A percentile compares a stretch with the other conserved stretches of the same genome.
phyloP scores from a whole-genome alignment of 768 basidiomycete species.

The Polyporus arcularius region DNA sequence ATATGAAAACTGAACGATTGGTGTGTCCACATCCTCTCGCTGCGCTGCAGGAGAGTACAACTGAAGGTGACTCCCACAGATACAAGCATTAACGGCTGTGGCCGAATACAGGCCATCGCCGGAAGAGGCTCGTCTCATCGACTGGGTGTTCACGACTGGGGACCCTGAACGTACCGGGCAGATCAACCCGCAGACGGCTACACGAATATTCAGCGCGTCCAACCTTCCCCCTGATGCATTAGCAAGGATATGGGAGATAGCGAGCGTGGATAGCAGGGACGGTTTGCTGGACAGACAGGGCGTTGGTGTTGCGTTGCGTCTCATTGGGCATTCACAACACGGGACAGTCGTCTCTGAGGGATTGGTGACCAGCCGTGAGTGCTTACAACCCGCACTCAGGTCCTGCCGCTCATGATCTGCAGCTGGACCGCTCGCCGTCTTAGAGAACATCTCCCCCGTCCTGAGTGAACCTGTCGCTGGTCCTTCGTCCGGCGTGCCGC shows the following conservation, averaged over 20 bases:
- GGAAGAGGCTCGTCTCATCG: slow-evolving; percentile 34
- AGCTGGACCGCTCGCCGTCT: slow-evolving; percentile 44
- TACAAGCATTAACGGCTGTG: slow-evolving; percentile 12
- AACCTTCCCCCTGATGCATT: slow-evolving; percentile 55
- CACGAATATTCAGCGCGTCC: slow-evolving; percentile 57
- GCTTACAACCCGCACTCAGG: too few species aligned
- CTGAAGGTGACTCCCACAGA: not conserved
- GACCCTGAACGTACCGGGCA: slow-evolving; percentile 46
- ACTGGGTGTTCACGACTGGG: slow-evolving; percentile 35
- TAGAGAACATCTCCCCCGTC: slow-evolving; percentile 31
- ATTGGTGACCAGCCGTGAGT: slow-evolving; percentile 49
- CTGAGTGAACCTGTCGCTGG: slow-evolving; percentile 4
- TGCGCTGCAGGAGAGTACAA: not conserved
- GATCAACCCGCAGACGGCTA: slow-evolving; percentile 53
- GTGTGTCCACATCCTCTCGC: slow-evolving; percentile 2
- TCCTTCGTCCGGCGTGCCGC: not conserved
- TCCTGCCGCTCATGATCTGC: not conserved
- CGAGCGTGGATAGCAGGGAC: slow-evolving; percentile 60
- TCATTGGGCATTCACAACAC: slow-evolving; percentile 68
- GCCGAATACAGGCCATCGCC: slow-evolving; percentile 27
- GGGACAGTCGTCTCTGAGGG: slow-evolving; percentile 44
- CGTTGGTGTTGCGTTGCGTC: slow-evolving; percentile 57
- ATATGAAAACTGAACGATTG: slow-evolving; percentile 21
- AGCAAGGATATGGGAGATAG: slow-evolving; percentile 64
- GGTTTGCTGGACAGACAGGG: slow-evolving; percentile 51